Percentiles rank a stretch among this genome's conserved stretches.
phyloP scores from a whole-genome alignment of 192 early-diverging fungal species.

The Jimgerdemannia lactiflua region DNA sequence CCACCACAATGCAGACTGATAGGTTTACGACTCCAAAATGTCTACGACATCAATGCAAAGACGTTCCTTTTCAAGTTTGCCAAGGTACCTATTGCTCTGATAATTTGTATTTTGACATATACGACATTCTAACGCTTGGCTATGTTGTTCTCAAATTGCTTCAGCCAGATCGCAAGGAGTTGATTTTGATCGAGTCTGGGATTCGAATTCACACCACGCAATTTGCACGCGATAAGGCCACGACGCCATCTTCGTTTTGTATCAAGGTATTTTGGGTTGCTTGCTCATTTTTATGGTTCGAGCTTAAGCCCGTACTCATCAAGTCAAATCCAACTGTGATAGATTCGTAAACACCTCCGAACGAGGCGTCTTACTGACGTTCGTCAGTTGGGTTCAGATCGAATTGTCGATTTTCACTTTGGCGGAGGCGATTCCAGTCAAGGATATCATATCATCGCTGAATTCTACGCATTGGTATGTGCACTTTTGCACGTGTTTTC shows the following conservation, averaged over 20 bases:
- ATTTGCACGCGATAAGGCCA: slow-evolving; percentile 84
- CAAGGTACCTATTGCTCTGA: slow-evolving; percentile 36
- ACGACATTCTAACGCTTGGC: slow-evolving; percentile 1
- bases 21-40: slow-evolving; percentile 88
- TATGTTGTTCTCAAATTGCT: not conserved
- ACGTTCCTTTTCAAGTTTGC: slow-evolving; percentile 94
- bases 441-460: slow-evolving; percentile 70
- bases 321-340: not conserved
- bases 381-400: slow-evolving; percentile 85
- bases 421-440: slow-evolving; percentile 54
- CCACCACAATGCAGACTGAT: slow-evolving; percentile 46
- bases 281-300: not conserved
- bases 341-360: slow-evolving; percentile 90
- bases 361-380: slow-evolving; percentile 75
- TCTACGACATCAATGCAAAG: slow-evolving; percentile 92
- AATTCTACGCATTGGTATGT: slow-evolving; percentile 74
- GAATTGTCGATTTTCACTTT: slow-evolving; percentile 94
- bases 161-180: slow-evolving; percentile 80
- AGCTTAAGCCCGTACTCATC: not conserved
- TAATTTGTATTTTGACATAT: too few species aligned
- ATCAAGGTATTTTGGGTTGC: slow-evolving; percentile 55
- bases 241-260: slow-evolving; percentile 81
- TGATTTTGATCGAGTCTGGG: slow-evolving; percentile 91
- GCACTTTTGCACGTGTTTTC: not conserved
- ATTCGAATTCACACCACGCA: slow-evolving; percentile 91